Base-by-base conservation (phyloP, 2,329 filamentous ascomycete species). In the Colletotrichum siamense region DNA sequence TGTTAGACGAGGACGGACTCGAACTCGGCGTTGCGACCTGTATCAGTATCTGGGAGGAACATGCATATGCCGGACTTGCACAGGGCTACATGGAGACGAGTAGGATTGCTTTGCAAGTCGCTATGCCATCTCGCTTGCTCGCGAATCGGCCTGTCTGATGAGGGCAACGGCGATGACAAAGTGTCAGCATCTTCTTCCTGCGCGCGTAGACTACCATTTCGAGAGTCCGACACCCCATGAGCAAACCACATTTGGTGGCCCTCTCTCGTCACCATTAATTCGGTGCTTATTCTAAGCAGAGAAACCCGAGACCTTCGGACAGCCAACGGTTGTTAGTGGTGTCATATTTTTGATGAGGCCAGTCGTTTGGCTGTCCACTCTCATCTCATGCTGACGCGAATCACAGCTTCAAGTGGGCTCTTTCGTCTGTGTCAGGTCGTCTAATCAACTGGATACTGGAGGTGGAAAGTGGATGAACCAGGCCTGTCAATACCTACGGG, bases 391-490 rank as follows among this genome's bases (percentile, higher is more conserved):
- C 15, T 49, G 62, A 36, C 52, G 30, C 49, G 30, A 49, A 66
- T 52, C 32, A 24, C 36, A 62, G 62, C 55, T 57, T 61, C 39
- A 52, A 49, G 57, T 73, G 30, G 62, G 39, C 63, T 68, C 55
- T 44, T 64, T 12, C 73, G 68, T 64, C 69, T 49, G 57, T 59
- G 57, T 36, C 69, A 73, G 63, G 69, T 73, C 59, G 62, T 63
- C 61, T 16, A 52, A 63, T 57, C 22, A 67, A 44, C 36, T 57
- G 69, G 55, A 64, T 64, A 57, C 55, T 63, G 63, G 24, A 68
- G 44, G 63, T 73, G 73, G 57, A 73, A 72, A 75, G 52, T 68
- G 39, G 63, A 39, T 68, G 36, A 24, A 73, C 32, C 36, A 55
- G 26, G 69, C 73, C 30, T 68, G 73, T 66, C 69, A 72, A 59